Evolutionary conservation across 23 red algal genomes (phyloP), one percentile per base, ranked within the genome.

Genomic region (Gracilariopsis chorda): DNA sequence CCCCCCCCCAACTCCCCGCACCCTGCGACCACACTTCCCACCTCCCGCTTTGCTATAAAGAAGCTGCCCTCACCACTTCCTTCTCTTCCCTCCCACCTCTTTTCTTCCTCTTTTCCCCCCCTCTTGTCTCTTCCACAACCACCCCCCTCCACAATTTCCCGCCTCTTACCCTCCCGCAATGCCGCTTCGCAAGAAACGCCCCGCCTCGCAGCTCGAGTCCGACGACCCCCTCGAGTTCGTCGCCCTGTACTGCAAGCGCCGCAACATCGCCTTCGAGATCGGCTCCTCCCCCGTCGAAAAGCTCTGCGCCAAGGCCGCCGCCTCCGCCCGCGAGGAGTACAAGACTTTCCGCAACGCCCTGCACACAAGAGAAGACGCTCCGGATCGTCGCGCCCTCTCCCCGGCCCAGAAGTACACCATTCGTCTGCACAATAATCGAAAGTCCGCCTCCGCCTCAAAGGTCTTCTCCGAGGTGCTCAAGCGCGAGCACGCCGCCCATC

Each of bases 381-480:
- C 36, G 21, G 82, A 80, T 27, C 60, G 64, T 8, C n/a, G 56
- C 53, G 64, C 60, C 46, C 67, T 90, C 32, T 47, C 86, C 11
- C 57, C 51, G 36, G 86, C 67, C 21, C 86, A 90, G 40, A 91
- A 91, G 59, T 91, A 91, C 77, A 53, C 53, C 46, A 65, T 69
- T 20, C 88, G 88, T 40, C 45, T 91, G n/a, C 42, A 76, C 37
- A 91, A 91, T 59, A 91, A 91, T 75, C 53, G 75, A 23, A 69
- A 73, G 47, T 91, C 88, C 48, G 75, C 73, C 53, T 35, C 23
- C 42, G 88, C 88, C 21, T 65, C 88, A 27, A 80, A 82, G 49
- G 88, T 81, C 24, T 82, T 82, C 77, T 24, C 48, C 19, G 75
- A 81, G 25, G 75, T 91, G 43, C 73, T 91, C 73, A 69, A 72